Conservation (phyloP, 2,329 filamentous ascomycete genomes). For the Talaromyces sp. region DNA sequence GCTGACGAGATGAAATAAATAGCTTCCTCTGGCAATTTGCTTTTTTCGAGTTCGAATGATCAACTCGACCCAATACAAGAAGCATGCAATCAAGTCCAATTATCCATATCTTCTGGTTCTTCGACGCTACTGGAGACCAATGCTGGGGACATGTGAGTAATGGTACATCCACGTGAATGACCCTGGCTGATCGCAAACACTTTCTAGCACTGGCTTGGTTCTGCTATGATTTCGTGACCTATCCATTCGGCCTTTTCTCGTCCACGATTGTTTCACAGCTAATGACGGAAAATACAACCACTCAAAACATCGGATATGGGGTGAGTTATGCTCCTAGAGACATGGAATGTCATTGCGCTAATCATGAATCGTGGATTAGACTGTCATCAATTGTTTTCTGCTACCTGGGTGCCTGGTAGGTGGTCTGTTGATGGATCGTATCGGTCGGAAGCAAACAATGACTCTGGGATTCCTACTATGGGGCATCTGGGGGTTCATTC, state of each 20-base stretch:
- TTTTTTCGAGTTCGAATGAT: conserved; percentile 58
- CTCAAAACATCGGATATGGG: conserved; percentile 33
- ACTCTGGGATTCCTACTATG: conserved; percentile 52
- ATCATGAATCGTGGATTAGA: conserved; percentile 33
- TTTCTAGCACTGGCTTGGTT: conserved; percentile 52
- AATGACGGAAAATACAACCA: conserved; percentile 45
- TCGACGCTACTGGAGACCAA: conserved; percentile 53
- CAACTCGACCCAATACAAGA: conserved; percentile 54
- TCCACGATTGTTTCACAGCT: conserved; percentile 54
- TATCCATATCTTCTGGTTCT: conserved; percentile 52
- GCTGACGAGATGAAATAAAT: too few relatives aligned
- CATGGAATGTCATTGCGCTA: not conserved
- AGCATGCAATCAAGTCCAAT: conserved; percentile 50
- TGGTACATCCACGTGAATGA: not conserved
- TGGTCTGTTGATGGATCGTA: conserved; percentile 52
- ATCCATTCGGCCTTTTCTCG: conserved; percentile 59
- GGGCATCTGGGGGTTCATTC: conserved; percentile 52
- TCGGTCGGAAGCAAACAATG: conserved; percentile 56
- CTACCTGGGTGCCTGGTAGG: conserved; percentile 54
- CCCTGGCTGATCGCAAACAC: not conserved
- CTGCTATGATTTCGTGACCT: conserved; percentile 58
- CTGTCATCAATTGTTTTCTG: conserved; percentile 56
- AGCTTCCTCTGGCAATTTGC: conserved; percentile 54
- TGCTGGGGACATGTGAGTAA: conserved; percentile 48
- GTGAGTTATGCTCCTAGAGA: conserved; percentile 10